Evolutionary conservation across 768 basidiomycete species (phyloP), one percentile per base, ranked within the genome.

Genomic region (Russula abietina): DNA sequence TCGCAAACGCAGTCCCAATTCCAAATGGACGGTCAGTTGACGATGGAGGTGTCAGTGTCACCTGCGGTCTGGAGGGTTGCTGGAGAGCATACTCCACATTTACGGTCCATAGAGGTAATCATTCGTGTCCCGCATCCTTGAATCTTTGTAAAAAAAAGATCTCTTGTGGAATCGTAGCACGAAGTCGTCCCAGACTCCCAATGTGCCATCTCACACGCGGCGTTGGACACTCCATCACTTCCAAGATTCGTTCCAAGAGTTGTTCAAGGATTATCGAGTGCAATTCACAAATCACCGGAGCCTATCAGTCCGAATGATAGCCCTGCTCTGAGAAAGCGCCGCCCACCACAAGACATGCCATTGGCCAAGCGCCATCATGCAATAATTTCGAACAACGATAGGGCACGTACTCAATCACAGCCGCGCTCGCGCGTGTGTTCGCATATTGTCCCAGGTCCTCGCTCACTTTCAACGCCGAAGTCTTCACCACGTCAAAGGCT

Each of bases 111-210:
- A 51, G 63, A 60, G 63, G 63, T 64, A 45, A 50, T 36, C 7
- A 17, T 49, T 24, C 9, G 11, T 30, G 10, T 26, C 30, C 22
- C 9, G n/a, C 11, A 24, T 26, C 9, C 14, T 28, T 9, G 33
- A 28, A 48, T 3, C 17, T 30, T 7, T 22, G 38, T 32, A 54
- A 26, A 63, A 46, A 46, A n/a, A 3, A 22, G 32, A 28, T 62
- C 26, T 28, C 41, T 12, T 36, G 38, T 32, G 28, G 36, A 55
- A 30, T 16, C 36, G 10, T 17, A 64, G 62, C 48, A 59, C 24
- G 63, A 60, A 38, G 49, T 64, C 45, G 50, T 64, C 39, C 58
- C 58, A 24, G 63, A 64, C 33, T 64, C 63, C 10, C 59, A 55
- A 41, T 36, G 38, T 16, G 46, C 9, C 6, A 50, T 38, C 33